Percentiles rank a stretch among this genome's conserved stretches.
Conservation (phyloP, 805 yeast genomes). For the Metschnikowia baotianmanensis region DNA sequence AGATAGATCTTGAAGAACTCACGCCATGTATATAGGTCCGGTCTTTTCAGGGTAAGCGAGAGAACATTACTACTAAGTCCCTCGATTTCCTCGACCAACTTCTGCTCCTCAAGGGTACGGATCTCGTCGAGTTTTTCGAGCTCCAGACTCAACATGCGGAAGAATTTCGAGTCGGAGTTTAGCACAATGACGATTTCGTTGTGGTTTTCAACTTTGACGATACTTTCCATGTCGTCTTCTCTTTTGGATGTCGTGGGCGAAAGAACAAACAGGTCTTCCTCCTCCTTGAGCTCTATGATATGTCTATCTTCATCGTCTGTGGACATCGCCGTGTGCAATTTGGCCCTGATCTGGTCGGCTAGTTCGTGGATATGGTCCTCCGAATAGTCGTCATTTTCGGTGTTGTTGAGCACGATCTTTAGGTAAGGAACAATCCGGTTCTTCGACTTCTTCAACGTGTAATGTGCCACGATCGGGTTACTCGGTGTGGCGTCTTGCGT, state of each 20-base stretch:
- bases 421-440: conserved; percentile 37
- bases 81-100: conserved; percentile 43
- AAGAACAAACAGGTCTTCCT: conserved; percentile 29
- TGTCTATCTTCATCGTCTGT: conserved; percentile 24
- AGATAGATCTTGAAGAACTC: conserved; percentile 62
- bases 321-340: conserved; percentile 25
- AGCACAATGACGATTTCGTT: conserved; percentile 43
- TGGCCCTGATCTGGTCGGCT: conserved; percentile 27
- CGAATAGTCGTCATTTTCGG: conserved; percentile 23
- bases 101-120: conserved; percentile 40
- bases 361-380: conserved; percentile 31
- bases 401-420: conserved; percentile 36
- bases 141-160: conserved; percentile 56
- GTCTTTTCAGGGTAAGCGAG: conserved; percentile 31
- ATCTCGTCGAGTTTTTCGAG: conserved; percentile 47
- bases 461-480: conserved; percentile 43
- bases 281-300: conserved; percentile 30
- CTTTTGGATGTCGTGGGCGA: conserved; percentile 24
- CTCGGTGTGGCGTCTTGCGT: conserved; percentile 32
- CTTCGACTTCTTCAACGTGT: conserved; percentile 33
- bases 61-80: conserved; percentile 32
- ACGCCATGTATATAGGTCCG: conserved; percentile 69
- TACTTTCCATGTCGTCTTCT: conserved; percentile 5
- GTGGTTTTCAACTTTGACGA: conserved; percentile 19
- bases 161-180: conserved; percentile 58